Conservation (phyloP, 108 stramenopile genomes). For the Chaetoceros muelleri region DNA sequence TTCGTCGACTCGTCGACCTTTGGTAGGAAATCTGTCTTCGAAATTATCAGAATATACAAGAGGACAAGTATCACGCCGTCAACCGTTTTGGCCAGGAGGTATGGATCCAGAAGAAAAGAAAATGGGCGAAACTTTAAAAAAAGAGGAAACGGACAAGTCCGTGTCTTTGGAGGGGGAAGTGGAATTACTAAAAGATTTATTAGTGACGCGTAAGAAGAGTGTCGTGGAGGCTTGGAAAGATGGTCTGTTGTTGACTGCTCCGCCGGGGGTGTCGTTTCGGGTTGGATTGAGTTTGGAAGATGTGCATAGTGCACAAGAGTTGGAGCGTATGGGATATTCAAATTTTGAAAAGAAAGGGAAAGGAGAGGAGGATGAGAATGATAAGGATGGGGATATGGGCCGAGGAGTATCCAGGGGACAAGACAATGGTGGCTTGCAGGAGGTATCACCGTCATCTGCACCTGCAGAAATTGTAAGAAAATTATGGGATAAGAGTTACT, state of each 20-base stretch:
- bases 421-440: too few relatives aligned
- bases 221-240: slow-evolving; percentile 44
- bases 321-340: too few relatives aligned
- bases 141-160: too few relatives aligned
- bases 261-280: slow-evolving; percentile 50
- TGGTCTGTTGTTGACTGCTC: slow-evolving; percentile 55
- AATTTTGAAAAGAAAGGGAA: too few relatives aligned
- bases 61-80: slow-evolving; percentile 41
- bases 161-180: too few relatives aligned
- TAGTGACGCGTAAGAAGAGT: slow-evolving; percentile 38
- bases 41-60: slow-evolving; percentile 73
- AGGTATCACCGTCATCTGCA: not conserved
- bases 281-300: slow-evolving; percentile 58
- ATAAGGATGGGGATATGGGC: too few relatives aligned
- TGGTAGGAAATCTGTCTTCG: slow-evolving; percentile 55
- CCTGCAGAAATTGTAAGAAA: slow-evolving; percentile 2
- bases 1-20: slow-evolving; percentile 29
- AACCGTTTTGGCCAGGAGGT: slow-evolving; percentile 67
- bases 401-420: too few relatives aligned
- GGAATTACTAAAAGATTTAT: slow-evolving; percentile 33
- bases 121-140: too few relatives aligned
- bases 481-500: slow-evolving; percentile 40
- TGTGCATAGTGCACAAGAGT: slow-evolving; percentile 27
- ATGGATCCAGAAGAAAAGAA: slow-evolving; percentile 29
- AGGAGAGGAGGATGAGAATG: too few relatives aligned